Base-by-base conservation (phyloP, 768 basidiomycete species). In the Tulasnella calospora region DNA sequence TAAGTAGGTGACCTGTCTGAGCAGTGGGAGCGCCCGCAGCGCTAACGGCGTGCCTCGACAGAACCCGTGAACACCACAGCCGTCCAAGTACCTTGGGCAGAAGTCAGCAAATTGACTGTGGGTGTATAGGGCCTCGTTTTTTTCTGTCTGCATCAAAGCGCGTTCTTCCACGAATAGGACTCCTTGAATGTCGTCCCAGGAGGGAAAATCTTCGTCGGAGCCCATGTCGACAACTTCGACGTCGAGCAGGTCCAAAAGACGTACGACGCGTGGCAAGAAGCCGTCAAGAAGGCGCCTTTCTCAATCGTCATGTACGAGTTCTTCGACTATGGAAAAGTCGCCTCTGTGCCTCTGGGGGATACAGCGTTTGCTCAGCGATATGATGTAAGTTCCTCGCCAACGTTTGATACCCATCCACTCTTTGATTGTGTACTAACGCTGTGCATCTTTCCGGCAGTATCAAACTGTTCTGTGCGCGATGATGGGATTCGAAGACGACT, bases 341-440 rank as follows among this genome's bases (percentile, higher is more conserved):
- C 74, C 3, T 21, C 46, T 9, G 55, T 79, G 1, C 27, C 78
- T 23, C 17, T 61, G 44, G 78, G 47, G 27, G 74, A 75, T 2
- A 61, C 71, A 21, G 78, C 78, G 10, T 74, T 71, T 71, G 40
- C 71, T 13, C 77, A 72, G 35, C 27, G 77, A 27, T 19, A 47
- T 27, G 36, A 30, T n/a, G 78, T 79, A 51, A 27, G 73, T 57
- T 44, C 15, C 44, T 46, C 36, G 19, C 2, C 23, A 2, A 27
- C 21, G 23, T 51, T 51, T n/a, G 21, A 0, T 40, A 7, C 46
- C 46, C 3, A 3, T 10, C 51, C 23, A 51, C 4, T n/a, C 51
- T 21, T n/a, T 9, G 21, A 7, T 51, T 0, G 7, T 51, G n/a
- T 23, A 44, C 44, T 44, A 12, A 44, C 44, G 17, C 44, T 15